phyloP scores from a whole-genome alignment of 768 basidiomycete species.

The Auricularia auricula-judae region DNA sequence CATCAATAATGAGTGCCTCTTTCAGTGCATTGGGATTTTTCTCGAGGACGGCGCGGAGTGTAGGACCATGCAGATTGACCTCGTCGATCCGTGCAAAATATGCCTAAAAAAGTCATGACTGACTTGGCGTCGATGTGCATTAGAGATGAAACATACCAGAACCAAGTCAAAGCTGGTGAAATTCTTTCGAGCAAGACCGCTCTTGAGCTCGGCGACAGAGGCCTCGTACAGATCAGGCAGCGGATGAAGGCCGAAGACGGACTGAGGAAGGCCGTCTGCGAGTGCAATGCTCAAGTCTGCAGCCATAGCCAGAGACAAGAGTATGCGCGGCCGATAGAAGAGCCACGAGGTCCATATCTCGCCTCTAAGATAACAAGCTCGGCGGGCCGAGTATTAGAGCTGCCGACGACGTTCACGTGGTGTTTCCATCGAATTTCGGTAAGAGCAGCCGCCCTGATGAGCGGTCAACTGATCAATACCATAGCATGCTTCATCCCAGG shows the following conservation, averaged over 20 bases:
- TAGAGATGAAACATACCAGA: constrained; percentile 27
- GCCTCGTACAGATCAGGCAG: constrained; percentile 52
- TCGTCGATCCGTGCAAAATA: constrained; percentile 33
- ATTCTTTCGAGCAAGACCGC: constrained; percentile 34
- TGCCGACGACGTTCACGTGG: too few species aligned
- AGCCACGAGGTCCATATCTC: too few species aligned
- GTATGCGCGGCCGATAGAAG: too few species aligned
- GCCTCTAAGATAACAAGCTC: too few species aligned
- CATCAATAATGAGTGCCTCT: constrained; percentile 24
- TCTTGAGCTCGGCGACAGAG: constrained; percentile 41
- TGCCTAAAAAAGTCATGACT: constrained; percentile 16
- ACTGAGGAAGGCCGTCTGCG: neutral
- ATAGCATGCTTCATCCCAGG: too few species aligned
- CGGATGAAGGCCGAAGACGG: neutral
- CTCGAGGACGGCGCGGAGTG: constrained; percentile 29
- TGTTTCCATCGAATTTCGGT: too few species aligned
- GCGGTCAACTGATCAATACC: too few species aligned
- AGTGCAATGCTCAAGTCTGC: too few species aligned
- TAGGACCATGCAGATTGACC: constrained; percentile 29
- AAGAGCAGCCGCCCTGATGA: too few species aligned
- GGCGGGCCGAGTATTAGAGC: too few species aligned
- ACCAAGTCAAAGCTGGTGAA: constrained; percentile 55
- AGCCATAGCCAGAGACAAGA: too few species aligned
- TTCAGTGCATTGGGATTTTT: constrained; percentile 26
- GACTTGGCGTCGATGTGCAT: neutral